phyloP scores from a whole-genome alignment of 2,329 filamentous ascomycete species.

The Diatrype stigma region DNA sequence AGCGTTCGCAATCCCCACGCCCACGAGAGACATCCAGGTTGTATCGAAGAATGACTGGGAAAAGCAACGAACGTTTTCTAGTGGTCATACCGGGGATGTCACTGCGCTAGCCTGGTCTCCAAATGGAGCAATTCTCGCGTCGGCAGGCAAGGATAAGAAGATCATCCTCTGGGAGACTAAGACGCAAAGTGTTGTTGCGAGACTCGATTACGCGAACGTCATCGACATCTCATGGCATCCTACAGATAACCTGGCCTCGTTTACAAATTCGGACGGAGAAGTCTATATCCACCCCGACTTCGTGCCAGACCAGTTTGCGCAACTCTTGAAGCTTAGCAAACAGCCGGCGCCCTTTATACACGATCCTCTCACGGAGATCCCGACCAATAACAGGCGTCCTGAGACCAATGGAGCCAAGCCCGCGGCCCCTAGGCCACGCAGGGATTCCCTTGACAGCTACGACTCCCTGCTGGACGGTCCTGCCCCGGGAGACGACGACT shows the following conservation, averaged over 20 bases:
- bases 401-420: conserved; percentile 53
- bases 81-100: conserved; percentile 78
- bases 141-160: conserved; percentile 63
- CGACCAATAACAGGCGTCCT: conserved; percentile 58
- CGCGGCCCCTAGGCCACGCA: conserved; percentile 48
- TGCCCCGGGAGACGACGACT: conserved; percentile 64
- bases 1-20: conserved; percentile 81
- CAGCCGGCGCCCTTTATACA: conserved; percentile 85
- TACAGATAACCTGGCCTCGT: conserved; percentile 79
- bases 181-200: conserved; percentile 75
- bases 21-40: conserved; percentile 77
- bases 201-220: conserved; percentile 77
- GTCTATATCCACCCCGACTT: conserved; percentile 83
- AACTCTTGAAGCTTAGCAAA: conserved; percentile 51
- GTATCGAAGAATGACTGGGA: conserved; percentile 89
- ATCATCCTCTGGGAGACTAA: conserved; percentile 85
- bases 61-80: conserved; percentile 72
- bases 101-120: conserved; percentile 90
- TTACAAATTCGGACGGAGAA: conserved; percentile 89
- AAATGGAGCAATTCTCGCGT: conserved; percentile 82
- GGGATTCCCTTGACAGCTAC: conserved; percentile 68
- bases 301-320: conserved; percentile 53
- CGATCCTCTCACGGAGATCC: conserved; percentile 68
- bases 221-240: conserved; percentile 90
- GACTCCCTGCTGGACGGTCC: conserved; percentile 73